Evolutionary conservation across 768 basidiomycete species (phyloP).

Genomic region (Calocybe cyanea): DNA sequence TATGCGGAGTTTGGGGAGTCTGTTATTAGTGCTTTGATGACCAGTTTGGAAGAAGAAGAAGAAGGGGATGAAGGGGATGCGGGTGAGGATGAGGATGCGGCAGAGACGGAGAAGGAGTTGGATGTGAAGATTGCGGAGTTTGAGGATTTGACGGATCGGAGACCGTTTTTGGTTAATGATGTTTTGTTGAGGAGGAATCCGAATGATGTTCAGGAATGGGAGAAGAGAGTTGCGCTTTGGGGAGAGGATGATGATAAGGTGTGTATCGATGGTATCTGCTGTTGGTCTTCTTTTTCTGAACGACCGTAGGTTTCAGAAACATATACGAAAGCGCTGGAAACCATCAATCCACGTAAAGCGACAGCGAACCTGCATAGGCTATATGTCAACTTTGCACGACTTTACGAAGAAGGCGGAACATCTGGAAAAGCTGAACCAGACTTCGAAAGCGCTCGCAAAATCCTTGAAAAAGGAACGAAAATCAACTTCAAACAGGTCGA

Average conservation of each 20-base stretch:
- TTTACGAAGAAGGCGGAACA: slow-evolving; percentile 94
- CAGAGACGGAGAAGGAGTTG: slow-evolving; percentile 78
- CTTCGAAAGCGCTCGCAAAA: slow-evolving; percentile 82
- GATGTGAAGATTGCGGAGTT: slow-evolving; percentile 90
- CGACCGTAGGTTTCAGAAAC: slow-evolving; percentile 79
- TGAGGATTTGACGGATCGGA: slow-evolving; percentile 89
- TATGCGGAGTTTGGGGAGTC: slow-evolving; percentile 94
- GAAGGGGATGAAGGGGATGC: slow-evolving; percentile 65
- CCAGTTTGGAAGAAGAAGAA: slow-evolving; percentile 70
- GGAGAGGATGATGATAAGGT: slow-evolving; percentile 94
- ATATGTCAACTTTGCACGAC: slow-evolving; percentile 94
- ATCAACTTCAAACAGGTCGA: slow-evolving; percentile 95
- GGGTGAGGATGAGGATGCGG: slow-evolving; percentile 72
- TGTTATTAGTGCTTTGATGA: slow-evolving; percentile 87
- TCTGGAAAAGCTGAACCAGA: slow-evolving; percentile 77
- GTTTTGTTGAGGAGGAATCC: slow-evolving; percentile 91
- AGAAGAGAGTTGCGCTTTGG: slow-evolving; percentile 92
- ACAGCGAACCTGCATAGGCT: slow-evolving; percentile 87
- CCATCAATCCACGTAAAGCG: slow-evolving; percentile 83
- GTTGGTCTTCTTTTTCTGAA: neutral
- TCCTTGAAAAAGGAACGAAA: slow-evolving; percentile 88
- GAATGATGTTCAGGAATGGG: slow-evolving; percentile 99
- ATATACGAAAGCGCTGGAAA: slow-evolving; percentile 85
- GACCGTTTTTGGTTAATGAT: slow-evolving; percentile 96
- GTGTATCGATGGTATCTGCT: slow-evolving; percentile 8